Base-by-base conservation (phyloP, 148 eudicot genomes). In the Rhododendron mucronatum region DNA sequence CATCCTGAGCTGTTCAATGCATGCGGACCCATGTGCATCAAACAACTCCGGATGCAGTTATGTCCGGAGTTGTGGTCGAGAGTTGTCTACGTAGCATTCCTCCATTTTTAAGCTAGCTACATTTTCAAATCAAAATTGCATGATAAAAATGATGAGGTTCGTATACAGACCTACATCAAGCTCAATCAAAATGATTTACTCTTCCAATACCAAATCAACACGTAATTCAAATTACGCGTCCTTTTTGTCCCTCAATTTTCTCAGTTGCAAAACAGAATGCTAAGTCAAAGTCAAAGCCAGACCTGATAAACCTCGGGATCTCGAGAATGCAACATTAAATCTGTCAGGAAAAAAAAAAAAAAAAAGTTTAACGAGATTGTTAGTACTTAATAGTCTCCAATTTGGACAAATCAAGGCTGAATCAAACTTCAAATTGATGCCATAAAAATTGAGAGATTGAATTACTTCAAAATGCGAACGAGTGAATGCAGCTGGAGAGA, bases 251-350 rank as follows among this genome's bases (percentile, higher is more conserved):
- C 83, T 28, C 63, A 30, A 57, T 14, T 80, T 30, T 26, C 82
- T 51, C 65, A 51, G 83, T n/a, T 2, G 18, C 65, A 61, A 30
- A 51, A 28, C 41, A 51, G 65, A 80, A 21, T 23, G 61, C 30
- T n/a, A 50, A 28, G 63, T 50, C 65, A 51, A 80, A 28, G 30
- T 41, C 51, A 77, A 77, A 77, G 77, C 30, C 33, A 51, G 39
- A 37, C 79, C 79, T 75, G 45, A 75, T 16, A 50, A 80, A 51
- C 20, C 83, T 6, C 65, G 41, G 83, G 69, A 81, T 81, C 83
- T 81, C 59, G 83, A 55, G 7, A 57, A 81, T 18, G 83, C 69
- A 55, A 53, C 11, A 3, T 26, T 55, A 35, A 55, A 81, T 33
- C 37, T 20, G 47, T 11, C 33, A 4, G 39, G 65, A 21, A 59